phyloP scores from a whole-genome alignment of 768 basidiomycete species.

The Fistulinella prunicolor region DNA sequence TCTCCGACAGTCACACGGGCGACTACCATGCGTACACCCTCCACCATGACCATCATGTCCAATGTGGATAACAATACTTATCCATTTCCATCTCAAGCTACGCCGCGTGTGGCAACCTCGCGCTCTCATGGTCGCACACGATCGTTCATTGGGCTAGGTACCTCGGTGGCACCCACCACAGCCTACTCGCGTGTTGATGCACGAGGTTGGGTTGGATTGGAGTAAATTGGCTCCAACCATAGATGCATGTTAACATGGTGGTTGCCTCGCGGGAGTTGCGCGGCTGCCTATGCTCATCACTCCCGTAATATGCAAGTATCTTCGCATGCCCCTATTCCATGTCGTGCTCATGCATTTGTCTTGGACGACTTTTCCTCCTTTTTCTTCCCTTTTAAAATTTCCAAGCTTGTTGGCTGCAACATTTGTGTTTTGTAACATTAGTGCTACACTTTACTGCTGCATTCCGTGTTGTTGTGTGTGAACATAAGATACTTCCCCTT shows the following conservation, averaged over 20 bases:
- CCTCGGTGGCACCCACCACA: constrained; percentile 71
- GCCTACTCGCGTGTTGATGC: constrained; percentile 83
- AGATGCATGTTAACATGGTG: constrained; percentile 9
- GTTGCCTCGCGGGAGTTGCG: constrained; percentile 8
- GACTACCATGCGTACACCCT: constrained; percentile 61
- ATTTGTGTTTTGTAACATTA: constrained; percentile 33
- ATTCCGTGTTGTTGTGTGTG: constrained; percentile 5
- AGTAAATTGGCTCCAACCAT: constrained; percentile 25
- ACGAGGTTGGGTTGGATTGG: constrained; percentile 70
- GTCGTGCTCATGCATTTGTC: constrained; percentile 25
- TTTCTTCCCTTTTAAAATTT: constrained; percentile 10
- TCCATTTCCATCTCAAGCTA: constrained; percentile 58
- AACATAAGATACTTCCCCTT: constrained; percentile 9
- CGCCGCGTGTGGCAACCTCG: constrained; percentile 70
- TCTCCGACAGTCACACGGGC: constrained; percentile 52
- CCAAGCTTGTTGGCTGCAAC: constrained; percentile 22
- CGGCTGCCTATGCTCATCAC: constrained; percentile 15
- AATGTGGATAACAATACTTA: constrained; percentile 42
- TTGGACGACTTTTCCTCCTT: constrained; percentile 15
- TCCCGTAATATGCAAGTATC: constrained; percentile 16
- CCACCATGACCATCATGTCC: constrained; percentile 79
- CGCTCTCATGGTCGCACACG: constrained; percentile 62
- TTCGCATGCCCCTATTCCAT: constrained; percentile 22
- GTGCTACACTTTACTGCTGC: constrained; percentile 16
- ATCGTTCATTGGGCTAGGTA: constrained; percentile 70